Conservation (phyloP, 225 moss, liverwort and hornwort genomes). For the Ulota crispa region DNA sequence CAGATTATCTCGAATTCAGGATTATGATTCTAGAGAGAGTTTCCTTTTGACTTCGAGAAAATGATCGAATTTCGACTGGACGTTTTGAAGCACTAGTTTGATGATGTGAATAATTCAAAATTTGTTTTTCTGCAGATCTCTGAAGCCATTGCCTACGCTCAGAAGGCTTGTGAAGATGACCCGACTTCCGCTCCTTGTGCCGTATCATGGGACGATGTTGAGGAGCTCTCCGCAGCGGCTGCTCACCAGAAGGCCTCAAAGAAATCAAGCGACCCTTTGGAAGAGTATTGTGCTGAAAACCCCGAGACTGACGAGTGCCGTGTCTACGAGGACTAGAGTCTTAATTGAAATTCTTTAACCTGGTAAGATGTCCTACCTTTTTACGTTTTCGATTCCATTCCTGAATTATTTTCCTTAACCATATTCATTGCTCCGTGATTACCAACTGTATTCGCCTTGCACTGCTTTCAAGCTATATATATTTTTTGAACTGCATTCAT, state of each 20-base stretch:
- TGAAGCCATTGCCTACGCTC: constrained; percentile 37
- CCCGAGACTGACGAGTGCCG: constrained; percentile 64
- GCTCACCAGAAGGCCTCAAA: constrained; percentile 31
- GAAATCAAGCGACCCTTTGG: constrained; percentile 42
- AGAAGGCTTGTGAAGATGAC: constrained; percentile 51
- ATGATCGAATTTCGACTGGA: background rate
- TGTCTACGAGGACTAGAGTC: constrained; percentile 54
- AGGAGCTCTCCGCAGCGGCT: constrained; percentile 44
- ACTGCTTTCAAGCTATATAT: background rate
- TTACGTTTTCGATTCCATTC: background rate
- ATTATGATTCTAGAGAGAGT: background rate
- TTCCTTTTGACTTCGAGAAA: background rate
- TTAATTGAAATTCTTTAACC: constrained; percentile 12
- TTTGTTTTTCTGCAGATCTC: constrained; percentile 17
- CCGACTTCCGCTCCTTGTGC: constrained; percentile 54
- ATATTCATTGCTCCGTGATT: too few relatives aligned
- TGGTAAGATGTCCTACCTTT: constrained; percentile 17
- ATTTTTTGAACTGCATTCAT: background rate
- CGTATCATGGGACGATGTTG: constrained; percentile 63
- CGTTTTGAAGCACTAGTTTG: background rate
- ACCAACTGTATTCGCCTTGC: background rate
- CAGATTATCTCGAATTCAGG: background rate
- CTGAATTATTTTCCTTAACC: background rate
- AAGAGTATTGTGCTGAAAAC: constrained; percentile 46
- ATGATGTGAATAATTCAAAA: background rate